Base-by-base conservation (phyloP, 177 flowering plant species). In the Vitis hybrid region DNA sequence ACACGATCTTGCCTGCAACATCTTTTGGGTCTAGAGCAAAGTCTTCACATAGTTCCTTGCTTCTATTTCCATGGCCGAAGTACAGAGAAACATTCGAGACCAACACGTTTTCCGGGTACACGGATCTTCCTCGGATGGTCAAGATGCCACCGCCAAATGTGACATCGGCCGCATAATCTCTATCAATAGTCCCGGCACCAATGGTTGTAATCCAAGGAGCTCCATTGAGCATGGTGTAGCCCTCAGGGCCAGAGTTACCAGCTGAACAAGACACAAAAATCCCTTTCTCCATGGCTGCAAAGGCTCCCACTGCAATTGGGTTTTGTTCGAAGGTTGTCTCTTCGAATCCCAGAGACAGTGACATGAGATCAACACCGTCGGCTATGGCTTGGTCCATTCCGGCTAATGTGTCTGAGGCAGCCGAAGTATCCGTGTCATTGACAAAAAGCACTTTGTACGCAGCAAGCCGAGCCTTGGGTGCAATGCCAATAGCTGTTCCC, bases 341-440 rank as follows among this genome's bases (percentile, higher is more conserved):
- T 1, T 6, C 8, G 63, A 81, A 80, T 1, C 80, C 12, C 29
- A 85, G 45, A 0, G 86, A 85, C 56, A 83, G 33, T 1, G 89
- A 82, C 72, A 85, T 71, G 49, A 83, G 68, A 64, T 83, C 85
- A 3, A 85, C 85, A 0, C 85, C 84, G 48, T 83, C 89, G 3
- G 71, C 69, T 11, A 83, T 85, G 10, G 86, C 86, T 45, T 80
- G 85, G 39, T 85, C 85, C 78, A 85, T 74, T 9, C 73, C 85
- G 7, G 85, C 48, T 39, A 39, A 51, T 85, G 81, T 7, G 70
- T 70, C 0, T 7, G 48, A 7, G 8, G 48, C 7, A 5, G 80
- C 73, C 1, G 79, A 1, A 1, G 52, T 70, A 4, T 33, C 33
- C 2, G 68, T 49, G 19, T 14, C 71, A 2, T 50, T 68, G 1